Evolutionary conservation across 1,284 basidiomycete species (phyloP).

Genomic region (Nidula niveotomentosa): DNA sequence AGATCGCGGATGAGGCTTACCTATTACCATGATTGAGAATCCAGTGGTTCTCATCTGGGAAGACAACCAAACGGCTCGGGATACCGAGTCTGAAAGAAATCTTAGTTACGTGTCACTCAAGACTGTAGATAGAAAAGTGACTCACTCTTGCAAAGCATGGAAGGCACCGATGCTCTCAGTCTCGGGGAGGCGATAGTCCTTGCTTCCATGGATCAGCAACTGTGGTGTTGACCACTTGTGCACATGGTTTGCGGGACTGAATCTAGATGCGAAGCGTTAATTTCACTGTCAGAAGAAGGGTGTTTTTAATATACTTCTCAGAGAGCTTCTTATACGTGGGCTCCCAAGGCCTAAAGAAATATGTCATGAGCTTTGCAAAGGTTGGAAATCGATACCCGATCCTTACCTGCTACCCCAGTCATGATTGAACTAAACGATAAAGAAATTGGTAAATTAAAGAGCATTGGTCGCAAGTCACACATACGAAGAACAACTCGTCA

Average conservation of each 20-base stretch:
- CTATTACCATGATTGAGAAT: constrained; percentile 77
- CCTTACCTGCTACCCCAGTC: constrained; percentile 70
- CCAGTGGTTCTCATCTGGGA: constrained; percentile 96
- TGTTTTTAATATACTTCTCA: constrained; percentile 42
- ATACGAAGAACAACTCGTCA: constrained; percentile 85
- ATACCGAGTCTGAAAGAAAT: constrained; percentile 55
- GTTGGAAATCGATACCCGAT: not conserved
- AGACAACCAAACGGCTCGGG: constrained; percentile 83
- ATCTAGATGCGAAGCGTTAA: constrained; percentile 31
- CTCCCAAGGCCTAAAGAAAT: constrained; percentile 62
- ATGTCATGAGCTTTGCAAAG: not conserved
- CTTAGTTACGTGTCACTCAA: not conserved
- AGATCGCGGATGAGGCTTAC: constrained; percentile 26
- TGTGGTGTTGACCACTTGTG: constrained; percentile 85
- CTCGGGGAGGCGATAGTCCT: constrained; percentile 84
- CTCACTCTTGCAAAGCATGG: constrained; percentile 79
- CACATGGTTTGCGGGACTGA: constrained; percentile 78
- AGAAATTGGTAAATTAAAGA: not conserved
- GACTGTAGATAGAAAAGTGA: constrained; percentile 7
- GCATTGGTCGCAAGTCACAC: constrained; percentile 19
- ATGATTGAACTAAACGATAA: constrained; percentile 64
- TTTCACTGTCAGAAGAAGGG: not conserved
- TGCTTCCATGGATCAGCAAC: constrained; percentile 83
- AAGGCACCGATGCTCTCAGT: constrained; percentile 81
- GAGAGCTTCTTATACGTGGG: constrained; percentile 51